A percentile compares a stretch with the other conserved stretches of the same genome.
Evolutionary conservation across 805 yeast species (phyloP).

Genomic region (Suhomyces sp.): DNA sequence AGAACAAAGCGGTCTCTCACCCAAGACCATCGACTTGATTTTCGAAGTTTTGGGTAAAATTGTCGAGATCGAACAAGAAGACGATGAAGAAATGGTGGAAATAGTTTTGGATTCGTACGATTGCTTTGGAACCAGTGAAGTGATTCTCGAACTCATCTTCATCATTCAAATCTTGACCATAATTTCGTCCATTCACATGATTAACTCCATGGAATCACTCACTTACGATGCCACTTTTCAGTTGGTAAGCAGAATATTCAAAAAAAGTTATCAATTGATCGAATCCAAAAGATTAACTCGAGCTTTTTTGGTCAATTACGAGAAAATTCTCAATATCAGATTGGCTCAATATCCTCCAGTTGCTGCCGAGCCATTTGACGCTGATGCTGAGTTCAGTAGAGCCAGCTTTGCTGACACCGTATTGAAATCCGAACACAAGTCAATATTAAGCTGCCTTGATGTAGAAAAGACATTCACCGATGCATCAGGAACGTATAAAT

Average conservation of each 20-base stretch:
- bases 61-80: conserved; percentile 28
- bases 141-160: conserved; percentile 56
- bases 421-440: conserved; percentile 51
- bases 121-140: conserved; percentile 54
- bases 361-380: conserved; percentile 20
- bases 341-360: conserved; percentile 48
- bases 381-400: conserved; percentile 12
- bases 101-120: conserved; percentile 58
- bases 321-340: conserved; percentile 32
- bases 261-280: conserved; percentile 60
- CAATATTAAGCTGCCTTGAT: conserved; percentile 44
- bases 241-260: conserved; percentile 49
- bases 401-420: conserved; percentile 53
- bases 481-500: conserved; percentile 27
- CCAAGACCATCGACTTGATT: conserved; percentile 33
- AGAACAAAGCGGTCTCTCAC: conserved; percentile 15
- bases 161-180: conserved; percentile 51
- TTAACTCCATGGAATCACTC: conserved; percentile 17
- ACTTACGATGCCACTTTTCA: conserved; percentile 20
- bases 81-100: conserved; percentile 42
- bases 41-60: conserved; percentile 26
- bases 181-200: conserved; percentile 22
- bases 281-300: conserved; percentile 51
- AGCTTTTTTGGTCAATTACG: conserved; percentile 26
- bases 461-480: conserved; percentile 20